A percentile compares a stretch with the other conserved stretches of the same genome.
phyloP scores from a whole-genome alignment of 129 eudicot genomes.

The sunflower (Helianthus annuus) region DNA sequence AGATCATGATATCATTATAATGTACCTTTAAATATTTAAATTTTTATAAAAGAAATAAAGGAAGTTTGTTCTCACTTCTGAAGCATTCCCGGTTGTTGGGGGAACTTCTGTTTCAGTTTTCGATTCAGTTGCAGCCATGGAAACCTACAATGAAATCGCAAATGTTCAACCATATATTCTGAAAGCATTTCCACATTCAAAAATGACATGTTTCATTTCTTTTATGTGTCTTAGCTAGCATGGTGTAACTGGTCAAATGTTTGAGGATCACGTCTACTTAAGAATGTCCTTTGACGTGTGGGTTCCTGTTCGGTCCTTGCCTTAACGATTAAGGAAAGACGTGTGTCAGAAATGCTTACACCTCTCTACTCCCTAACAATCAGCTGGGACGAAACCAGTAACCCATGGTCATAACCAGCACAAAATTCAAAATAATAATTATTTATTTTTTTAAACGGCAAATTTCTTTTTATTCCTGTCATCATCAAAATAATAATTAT shows the following conservation, averaged over 20 bases:
- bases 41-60: not conserved
- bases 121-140: conserved; percentile 27
- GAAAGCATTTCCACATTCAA: not conserved
- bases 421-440: not conserved
- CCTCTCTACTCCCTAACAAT: too few species aligned
- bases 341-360: too few species aligned
- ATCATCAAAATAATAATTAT: too few species aligned
- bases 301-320: too few species aligned
- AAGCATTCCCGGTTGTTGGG: conserved; percentile 21
- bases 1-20: conserved; percentile 14
- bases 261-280: not conserved
- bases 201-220: not conserved
- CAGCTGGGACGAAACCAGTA: not conserved
- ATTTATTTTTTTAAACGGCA: too few species aligned
- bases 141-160: conserved; percentile 31
- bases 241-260: not conserved
- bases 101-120: conserved; percentile 32
- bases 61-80: conserved; percentile 44
- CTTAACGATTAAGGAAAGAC: too few species aligned
- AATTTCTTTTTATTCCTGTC: too few species aligned
- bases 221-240: too few species aligned
- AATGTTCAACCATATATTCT: conserved; percentile 15
- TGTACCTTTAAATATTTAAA: not conserved
- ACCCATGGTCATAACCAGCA: not conserved
- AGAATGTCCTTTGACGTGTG: not conserved